Conservation (phyloP, 1,139 yeast species). For the Candida anutae region DNA sequence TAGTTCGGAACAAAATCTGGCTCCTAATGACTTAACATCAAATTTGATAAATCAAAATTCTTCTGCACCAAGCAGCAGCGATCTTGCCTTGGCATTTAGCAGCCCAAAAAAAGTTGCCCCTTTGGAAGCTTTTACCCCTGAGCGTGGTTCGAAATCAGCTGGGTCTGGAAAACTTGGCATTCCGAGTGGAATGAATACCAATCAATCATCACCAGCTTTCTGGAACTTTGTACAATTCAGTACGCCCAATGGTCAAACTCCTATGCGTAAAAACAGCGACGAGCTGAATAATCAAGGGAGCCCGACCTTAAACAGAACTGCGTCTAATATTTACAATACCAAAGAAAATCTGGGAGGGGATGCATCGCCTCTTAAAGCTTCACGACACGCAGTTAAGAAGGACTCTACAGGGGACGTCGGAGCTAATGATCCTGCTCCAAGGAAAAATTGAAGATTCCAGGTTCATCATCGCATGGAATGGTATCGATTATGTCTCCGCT, state of each 20-base stretch:
- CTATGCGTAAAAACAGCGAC: slow-evolving; percentile 30
- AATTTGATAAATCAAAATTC: slow-evolving; percentile 7
- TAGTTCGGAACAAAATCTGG: slow-evolving; percentile 4
- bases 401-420: too few relatives aligned
- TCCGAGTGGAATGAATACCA: slow-evolving; percentile 13
- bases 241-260: slow-evolving; percentile 52
- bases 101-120: slow-evolving; percentile 56
- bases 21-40: slow-evolving; percentile 3
- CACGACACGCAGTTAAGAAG: too few relatives aligned
- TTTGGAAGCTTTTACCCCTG: slow-evolving; percentile 78
- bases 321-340: slow-evolving; percentile 4
- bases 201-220: slow-evolving; percentile 62
- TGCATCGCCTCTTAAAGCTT: slow-evolving; percentile 14
- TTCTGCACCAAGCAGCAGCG: slow-evolving; percentile 21
- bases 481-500: too few relatives aligned
- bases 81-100: slow-evolving; percentile 33
- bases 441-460: too few relatives aligned
- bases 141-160: slow-evolving; percentile 47
- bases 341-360: slow-evolving; percentile 9
- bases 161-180: slow-evolving; percentile 8
- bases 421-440: too few relatives aligned
- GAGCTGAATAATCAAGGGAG: slow-evolving; percentile 23
- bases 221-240: slow-evolving; percentile 77
- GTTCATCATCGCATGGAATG: too few relatives aligned
- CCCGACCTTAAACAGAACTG: slow-evolving; percentile 1